phyloP scores from a whole-genome alignment of 129 eudicot genomes.

The Arctium minus region DNA sequence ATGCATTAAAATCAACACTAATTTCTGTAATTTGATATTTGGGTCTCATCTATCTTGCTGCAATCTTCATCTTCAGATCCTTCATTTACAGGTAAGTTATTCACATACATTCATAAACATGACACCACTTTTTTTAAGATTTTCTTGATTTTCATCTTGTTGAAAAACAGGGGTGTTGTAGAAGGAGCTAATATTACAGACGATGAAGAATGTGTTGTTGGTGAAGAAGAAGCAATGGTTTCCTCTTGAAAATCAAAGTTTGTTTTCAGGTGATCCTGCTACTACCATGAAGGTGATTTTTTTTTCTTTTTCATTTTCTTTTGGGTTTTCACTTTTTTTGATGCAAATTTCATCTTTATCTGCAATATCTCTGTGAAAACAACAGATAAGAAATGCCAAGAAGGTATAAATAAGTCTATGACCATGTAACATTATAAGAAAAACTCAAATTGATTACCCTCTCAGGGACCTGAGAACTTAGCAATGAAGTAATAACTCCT shows the following conservation, averaged over 20 bases:
- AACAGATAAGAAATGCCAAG: too few relatives aligned
- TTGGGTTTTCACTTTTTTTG: too few relatives aligned
- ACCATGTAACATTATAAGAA: too few relatives aligned
- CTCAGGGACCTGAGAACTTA: too few relatives aligned
- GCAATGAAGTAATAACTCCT: too few relatives aligned
- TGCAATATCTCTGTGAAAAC: too few relatives aligned
- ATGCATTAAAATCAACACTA: constrained; percentile 7
- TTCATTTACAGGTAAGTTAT: constrained; percentile 52
- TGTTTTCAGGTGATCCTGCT: constrained; percentile 95
- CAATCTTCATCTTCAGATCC: constrained; percentile 70
- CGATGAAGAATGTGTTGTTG: constrained; percentile 30
- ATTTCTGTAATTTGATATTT: constrained; percentile 19
- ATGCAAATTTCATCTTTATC: too few relatives aligned
- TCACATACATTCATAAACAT: neutral
- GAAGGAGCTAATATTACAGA: too few relatives aligned
- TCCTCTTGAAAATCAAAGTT: constrained; percentile 65
- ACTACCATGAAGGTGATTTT: constrained; percentile 83
- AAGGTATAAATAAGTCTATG: too few relatives aligned
- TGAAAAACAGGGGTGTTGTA: too few relatives aligned
- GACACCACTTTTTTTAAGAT: neutral
- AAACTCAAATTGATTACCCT: too few relatives aligned
- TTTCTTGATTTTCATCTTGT: neutral
- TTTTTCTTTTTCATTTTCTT: too few relatives aligned
- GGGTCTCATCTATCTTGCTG: constrained; percentile 89
- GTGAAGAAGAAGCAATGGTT: constrained; percentile 95